Conservation (phyloP, 192 early-diverging fungal genomes). For the Backusella psychrophila region DNA sequence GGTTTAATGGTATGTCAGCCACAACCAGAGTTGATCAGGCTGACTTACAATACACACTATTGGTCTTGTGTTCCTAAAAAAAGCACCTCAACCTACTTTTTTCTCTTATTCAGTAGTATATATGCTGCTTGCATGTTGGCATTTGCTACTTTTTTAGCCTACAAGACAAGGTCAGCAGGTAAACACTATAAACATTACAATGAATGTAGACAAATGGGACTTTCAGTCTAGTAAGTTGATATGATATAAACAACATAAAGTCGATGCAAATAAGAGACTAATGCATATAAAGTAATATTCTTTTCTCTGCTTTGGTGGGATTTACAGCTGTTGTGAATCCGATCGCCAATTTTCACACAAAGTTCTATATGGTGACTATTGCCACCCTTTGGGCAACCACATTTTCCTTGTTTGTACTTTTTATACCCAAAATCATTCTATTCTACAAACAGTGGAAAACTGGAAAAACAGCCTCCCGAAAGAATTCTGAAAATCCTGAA, state of each 20-base stretch:
- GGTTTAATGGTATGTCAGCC: conserved; percentile 37
- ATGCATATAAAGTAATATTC: conserved; percentile 39
- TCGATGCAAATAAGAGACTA: neutral
- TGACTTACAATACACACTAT: conserved; percentile 34
- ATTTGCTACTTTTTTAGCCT: conserved; percentile 45
- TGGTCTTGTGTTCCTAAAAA: conserved; percentile 37
- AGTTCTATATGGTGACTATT: conserved; percentile 38
- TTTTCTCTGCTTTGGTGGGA: conserved; percentile 40
- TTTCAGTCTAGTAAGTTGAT: conserved; percentile 49
- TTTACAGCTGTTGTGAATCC: conserved; percentile 39
- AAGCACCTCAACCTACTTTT: neutral
- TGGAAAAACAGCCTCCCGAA: neutral
- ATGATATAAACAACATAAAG: neutral
- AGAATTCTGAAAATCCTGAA: conserved; percentile 2
- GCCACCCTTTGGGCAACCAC: conserved; percentile 44
- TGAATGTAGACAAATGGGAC: conserved; percentile 49
- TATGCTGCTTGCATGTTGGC: conserved; percentile 36
- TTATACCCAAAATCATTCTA: conserved; percentile 41
- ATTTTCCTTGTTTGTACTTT: conserved; percentile 45
- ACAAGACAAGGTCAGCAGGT: conserved; percentile 44
- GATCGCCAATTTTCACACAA: conserved; percentile 38
- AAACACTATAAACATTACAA: conserved; percentile 39
- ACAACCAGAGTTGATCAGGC: conserved; percentile 15
- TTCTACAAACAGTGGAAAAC: conserved; percentile 31
- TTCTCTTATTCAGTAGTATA: neutral